phyloP scores from a whole-genome alignment of 768 basidiomycete genomes.

The Chalciporus piperatus region DNA sequence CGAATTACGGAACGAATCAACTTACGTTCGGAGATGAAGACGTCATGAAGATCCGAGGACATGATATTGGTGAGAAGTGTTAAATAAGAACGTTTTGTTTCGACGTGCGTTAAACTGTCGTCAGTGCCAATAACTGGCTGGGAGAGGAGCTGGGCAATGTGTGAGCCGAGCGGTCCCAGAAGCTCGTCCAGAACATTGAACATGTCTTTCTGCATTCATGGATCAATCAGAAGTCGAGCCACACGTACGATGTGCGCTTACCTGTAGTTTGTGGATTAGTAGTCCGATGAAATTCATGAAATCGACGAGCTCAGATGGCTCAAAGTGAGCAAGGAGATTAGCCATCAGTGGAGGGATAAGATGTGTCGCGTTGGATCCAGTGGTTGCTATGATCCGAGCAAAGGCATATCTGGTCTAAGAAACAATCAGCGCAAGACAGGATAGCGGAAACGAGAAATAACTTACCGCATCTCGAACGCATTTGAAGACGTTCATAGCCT shows the following conservation, averaged over 20 bases:
- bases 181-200: slow-evolving; percentile 88
- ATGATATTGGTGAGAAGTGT: slow-evolving; percentile 77
- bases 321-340: slow-evolving; percentile 88
- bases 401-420: slow-evolving; percentile 87
- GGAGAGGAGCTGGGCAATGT: slow-evolving; percentile 76
- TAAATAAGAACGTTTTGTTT: slow-evolving; percentile 89
- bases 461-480: slow-evolving; percentile 90
- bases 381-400: slow-evolving; percentile 85
- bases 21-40: slow-evolving; percentile 86
- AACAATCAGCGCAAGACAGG: slow-evolving; percentile 6
- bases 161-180: slow-evolving; percentile 78
- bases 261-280: slow-evolving; percentile 88
- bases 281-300: slow-evolving; percentile 95
- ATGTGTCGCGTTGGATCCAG: slow-evolving; percentile 81
- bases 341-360: slow-evolving; percentile 88
- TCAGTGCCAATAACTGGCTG: slow-evolving; percentile 86
- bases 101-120: slow-evolving; percentile 70
- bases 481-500: slow-evolving; percentile 83
- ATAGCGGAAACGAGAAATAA: slow-evolving; percentile 9
- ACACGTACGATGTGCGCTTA: slow-evolving; percentile 28
- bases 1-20: slow-evolving; percentile 22
- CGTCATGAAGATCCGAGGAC: slow-evolving; percentile 72
- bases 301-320: slow-evolving; percentile 88
- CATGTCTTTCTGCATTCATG: slow-evolving; percentile 63
- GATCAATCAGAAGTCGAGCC: not conserved